phyloP scores from a whole-genome alignment of 768 basidiomycete genomes.

The Naganishia vaughanmartiniae region DNA sequence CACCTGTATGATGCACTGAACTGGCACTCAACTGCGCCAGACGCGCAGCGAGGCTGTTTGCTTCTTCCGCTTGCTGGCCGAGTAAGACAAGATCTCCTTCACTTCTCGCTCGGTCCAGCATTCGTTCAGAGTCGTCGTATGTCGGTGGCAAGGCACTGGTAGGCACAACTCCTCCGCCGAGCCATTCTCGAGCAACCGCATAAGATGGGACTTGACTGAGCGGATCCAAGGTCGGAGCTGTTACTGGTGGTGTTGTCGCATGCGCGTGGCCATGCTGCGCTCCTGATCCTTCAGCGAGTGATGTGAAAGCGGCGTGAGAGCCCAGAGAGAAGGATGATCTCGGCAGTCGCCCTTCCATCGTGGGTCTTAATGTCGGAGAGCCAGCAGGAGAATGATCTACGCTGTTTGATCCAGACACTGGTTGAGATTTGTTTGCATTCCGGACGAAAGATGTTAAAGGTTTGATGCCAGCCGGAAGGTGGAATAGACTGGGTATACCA shows the following conservation, averaged over 20 bases:
- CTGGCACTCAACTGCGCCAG: neutral
- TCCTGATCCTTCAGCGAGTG: slow-evolving; percentile 25
- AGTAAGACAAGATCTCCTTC: slow-evolving; percentile 26
- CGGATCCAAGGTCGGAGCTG: slow-evolving; percentile 51
- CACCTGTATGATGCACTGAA: slow-evolving; percentile 6
- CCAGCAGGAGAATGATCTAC: slow-evolving; percentile 24
- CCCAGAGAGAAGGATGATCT: slow-evolving; percentile 30
- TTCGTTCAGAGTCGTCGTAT: slow-evolving; percentile 69
- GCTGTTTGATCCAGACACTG: slow-evolving; percentile 11
- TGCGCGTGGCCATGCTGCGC: slow-evolving; percentile 21
- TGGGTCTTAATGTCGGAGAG: slow-evolving; percentile 18
- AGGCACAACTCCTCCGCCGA: slow-evolving; percentile 84
- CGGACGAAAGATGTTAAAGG: slow-evolving; percentile 40
- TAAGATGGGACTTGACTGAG: slow-evolving; percentile 80
- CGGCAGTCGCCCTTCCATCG: slow-evolving; percentile 3
- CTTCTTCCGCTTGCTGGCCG: slow-evolving; percentile 20
- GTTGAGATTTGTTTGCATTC: slow-evolving; percentile 30
- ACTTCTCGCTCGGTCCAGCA: slow-evolving; percentile 36
- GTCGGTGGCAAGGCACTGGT: slow-evolving; percentile 76
- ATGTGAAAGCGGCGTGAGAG: slow-evolving; percentile 30
- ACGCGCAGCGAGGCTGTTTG: slow-evolving; percentile 16
- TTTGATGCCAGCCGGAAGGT: slow-evolving; percentile 44
- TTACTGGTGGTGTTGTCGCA: slow-evolving; percentile 14
- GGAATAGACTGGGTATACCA: slow-evolving; percentile 41
- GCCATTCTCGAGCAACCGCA: slow-evolving; percentile 77